Evolutionary conservation across 78 protist species (phyloP).

Genomic region (Trichosphaerium sp.): DNA sequence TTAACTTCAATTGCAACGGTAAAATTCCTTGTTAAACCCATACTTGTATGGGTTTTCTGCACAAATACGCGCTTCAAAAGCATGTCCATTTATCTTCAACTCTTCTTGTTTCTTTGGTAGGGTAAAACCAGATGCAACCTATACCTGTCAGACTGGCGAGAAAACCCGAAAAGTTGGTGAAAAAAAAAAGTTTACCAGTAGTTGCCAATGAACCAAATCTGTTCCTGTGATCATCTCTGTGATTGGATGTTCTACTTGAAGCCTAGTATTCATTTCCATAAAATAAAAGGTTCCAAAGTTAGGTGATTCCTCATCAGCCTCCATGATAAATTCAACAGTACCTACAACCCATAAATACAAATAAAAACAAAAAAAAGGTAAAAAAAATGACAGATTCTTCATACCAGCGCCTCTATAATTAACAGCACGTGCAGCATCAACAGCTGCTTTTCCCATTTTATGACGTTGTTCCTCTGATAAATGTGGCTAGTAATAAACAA

Average conservation of each 20-base stretch:
- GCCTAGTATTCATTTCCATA: constrained; percentile 87
- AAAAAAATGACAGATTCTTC: constrained; percentile 33
- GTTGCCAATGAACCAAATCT: constrained; percentile 83
- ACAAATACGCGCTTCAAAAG: constrained; percentile 82
- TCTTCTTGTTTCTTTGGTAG: constrained; percentile 52
- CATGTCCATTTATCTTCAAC: constrained; percentile 43
- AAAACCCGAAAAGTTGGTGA: background rate
- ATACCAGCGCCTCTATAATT: constrained; percentile 92
- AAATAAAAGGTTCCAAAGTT: constrained; percentile 57
- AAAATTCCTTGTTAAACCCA: too few relatives aligned
- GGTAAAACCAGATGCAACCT: background rate
- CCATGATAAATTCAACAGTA: constrained; percentile 85
- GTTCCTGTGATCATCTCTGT: constrained; percentile 73
- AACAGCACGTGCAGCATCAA: constrained; percentile 81
- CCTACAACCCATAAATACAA: too few relatives aligned
- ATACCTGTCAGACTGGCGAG: background rate
- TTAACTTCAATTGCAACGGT: too few relatives aligned
- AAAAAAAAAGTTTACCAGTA: constrained; percentile 21
- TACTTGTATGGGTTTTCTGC: constrained; percentile 94
- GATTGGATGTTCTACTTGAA: constrained; percentile 88
- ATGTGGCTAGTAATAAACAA: background rate
- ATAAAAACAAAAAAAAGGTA: too few relatives aligned
- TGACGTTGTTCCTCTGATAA: constrained; percentile 41
- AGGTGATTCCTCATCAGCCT: constrained; percentile 10
- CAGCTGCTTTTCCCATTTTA: constrained; percentile 79